Conservation (phyloP, 495 filamentous ascomycete species). For the Hypoxylon fuscum region DNA sequence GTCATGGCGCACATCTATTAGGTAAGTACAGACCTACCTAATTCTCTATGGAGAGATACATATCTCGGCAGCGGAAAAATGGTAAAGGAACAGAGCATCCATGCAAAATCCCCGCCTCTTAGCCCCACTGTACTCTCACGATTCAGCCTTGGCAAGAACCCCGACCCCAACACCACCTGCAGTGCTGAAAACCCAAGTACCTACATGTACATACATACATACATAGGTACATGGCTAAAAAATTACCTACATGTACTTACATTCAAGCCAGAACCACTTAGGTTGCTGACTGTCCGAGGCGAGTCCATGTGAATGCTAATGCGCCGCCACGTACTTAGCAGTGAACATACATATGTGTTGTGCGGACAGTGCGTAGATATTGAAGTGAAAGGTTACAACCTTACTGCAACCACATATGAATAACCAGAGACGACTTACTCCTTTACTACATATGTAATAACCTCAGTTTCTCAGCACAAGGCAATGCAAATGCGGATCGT, state of each 20-base stretch:
- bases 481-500: too few relatives aligned
- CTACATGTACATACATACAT: neutral
- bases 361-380: neutral
- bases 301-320: neutral
- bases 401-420: neutral
- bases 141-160: neutral
- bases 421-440: too few relatives aligned
- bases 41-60: constrained; percentile 18
- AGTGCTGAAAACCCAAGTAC: neutral
- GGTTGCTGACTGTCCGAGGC: too few relatives aligned
- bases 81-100: too few relatives aligned
- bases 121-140: constrained; percentile 7
- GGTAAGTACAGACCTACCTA: constrained; percentile 16
- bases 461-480: too few relatives aligned
- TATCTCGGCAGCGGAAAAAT: constrained; percentile 7
- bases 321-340: too few relatives aligned
- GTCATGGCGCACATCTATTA: constrained; percentile 3
- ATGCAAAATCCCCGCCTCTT: constrained; percentile 20
- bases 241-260: too few relatives aligned
- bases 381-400: neutral
- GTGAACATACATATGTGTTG: neutral
- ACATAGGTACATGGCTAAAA: too few relatives aligned
- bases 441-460: neutral
- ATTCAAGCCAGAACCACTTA: too few relatives aligned
- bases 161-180: neutral